Evolutionary conservation across 176 grass and related monocot genomes (phyloP).

Genomic region (Carex scoparia): DNA sequence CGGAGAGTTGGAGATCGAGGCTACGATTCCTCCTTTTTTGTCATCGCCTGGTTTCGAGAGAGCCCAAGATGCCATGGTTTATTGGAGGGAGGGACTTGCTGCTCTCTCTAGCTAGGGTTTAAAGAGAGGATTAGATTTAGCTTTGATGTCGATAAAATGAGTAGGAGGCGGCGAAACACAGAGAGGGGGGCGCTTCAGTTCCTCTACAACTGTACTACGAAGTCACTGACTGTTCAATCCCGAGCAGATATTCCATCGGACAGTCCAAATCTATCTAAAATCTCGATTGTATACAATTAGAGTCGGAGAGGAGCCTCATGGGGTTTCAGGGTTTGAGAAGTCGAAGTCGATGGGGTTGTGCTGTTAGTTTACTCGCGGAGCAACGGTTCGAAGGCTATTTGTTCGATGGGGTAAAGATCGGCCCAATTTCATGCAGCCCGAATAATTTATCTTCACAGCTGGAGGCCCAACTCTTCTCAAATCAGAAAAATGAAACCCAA

Average conservation of each 20-base stretch:
- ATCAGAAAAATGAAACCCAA: no score
- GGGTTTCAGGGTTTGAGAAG: neutral
- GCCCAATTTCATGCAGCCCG: no score
- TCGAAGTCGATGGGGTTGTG: neutral
- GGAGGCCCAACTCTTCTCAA: no score
- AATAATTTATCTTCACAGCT: no score
- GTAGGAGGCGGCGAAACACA: neutral
- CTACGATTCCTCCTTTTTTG: slow-evolving; percentile 39
- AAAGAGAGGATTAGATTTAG: neutral
- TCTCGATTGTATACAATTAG: neutral
- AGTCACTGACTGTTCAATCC: neutral
- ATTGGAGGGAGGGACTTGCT: neutral
- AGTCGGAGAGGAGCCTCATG: neutral
- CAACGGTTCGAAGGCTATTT: neutral
- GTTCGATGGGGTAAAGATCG: no score
- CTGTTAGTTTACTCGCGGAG: no score
- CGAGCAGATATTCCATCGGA: neutral
- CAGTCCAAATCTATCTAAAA: neutral
- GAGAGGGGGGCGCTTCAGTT: neutral
- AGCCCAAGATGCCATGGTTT: slow-evolving; percentile 34
- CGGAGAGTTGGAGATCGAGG: slow-evolving; percentile 46
- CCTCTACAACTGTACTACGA: neutral
- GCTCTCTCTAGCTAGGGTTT: slow-evolving; percentile 36
- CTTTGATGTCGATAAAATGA: neutral
- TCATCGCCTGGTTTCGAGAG: slow-evolving; percentile 31